A percentile compares a stretch with the other conserved stretches of the same genome.
These are phyloP conservation scores for Torulaspora quercuum DNA, from an alignment of 805 yeast genomes.

Conservation along the genomic window DNA sequence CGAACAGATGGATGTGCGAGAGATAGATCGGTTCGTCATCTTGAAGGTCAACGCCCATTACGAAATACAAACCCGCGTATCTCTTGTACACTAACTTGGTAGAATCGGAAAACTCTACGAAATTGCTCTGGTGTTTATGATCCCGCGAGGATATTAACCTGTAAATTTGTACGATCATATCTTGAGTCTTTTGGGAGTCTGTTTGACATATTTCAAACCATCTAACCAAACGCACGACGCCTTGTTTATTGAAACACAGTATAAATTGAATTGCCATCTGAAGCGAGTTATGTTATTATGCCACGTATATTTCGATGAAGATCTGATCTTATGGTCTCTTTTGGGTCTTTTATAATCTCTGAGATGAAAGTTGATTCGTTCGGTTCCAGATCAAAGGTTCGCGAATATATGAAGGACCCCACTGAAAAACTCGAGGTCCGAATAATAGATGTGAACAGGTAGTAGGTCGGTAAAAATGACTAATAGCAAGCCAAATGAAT, in stretches of 20 bases:
- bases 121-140: slow-evolving; percentile 76
- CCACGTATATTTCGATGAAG: too few relatives aligned
- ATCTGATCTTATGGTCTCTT: too few relatives aligned
- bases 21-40: slow-evolving; percentile 82
- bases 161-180: slow-evolving; percentile 52
- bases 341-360: too few relatives aligned
- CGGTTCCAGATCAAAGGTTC: too few relatives aligned
- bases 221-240: slow-evolving; percentile 81
- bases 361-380: too few relatives aligned
- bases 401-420: too few relatives aligned
- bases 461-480: too few relatives aligned
- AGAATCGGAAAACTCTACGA: slow-evolving; percentile 63
- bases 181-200: slow-evolving; percentile 35
- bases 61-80: slow-evolving; percentile 88
- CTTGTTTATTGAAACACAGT: slow-evolving; percentile 85
- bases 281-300: too few relatives aligned
- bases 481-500: slow-evolving; percentile 7
- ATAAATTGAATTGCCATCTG: slow-evolving; percentile 79
- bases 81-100: slow-evolving; percentile 76
- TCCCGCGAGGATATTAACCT: slow-evolving; percentile 78
- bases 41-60: slow-evolving; percentile 71
- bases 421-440: not conserved
- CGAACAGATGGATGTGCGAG: slow-evolving; percentile 82
- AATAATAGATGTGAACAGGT: not conserved
- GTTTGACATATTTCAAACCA: slow-evolving; percentile 53